Conservation (phyloP, 2,329 filamentous ascomycete genomes). For the Aspergillus candidus region DNA sequence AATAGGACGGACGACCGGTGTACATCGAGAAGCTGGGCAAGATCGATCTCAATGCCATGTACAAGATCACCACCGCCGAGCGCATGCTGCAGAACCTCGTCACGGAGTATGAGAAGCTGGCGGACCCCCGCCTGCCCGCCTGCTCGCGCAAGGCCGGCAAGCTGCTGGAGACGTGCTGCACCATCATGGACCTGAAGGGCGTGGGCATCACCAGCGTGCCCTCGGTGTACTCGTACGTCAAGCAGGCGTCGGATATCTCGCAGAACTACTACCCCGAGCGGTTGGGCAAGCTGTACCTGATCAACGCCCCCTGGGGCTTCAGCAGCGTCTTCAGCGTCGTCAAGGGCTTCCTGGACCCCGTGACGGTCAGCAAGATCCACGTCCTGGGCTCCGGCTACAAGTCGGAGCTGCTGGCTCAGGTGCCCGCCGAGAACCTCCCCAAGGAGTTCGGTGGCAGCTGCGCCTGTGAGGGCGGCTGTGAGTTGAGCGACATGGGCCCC, state of each 20-base stretch:
- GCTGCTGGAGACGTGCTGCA: conserved; percentile 95
- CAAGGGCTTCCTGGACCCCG: conserved; percentile 92
- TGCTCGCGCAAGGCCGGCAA: conserved; percentile 87
- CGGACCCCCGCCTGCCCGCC: conserved; percentile 86
- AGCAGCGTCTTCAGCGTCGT: conserved; percentile 75
- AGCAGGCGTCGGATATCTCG: conserved; percentile 77
- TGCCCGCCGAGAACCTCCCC: conserved; percentile 85
- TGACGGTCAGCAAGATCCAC: conserved; percentile 94
- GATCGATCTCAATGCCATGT: conserved; percentile 82
- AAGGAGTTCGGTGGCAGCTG: conserved; percentile 79
- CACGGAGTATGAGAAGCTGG: conserved; percentile 93
- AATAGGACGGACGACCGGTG: conserved; percentile 84
- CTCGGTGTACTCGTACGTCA: conserved; percentile 83
- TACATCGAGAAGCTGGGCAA: conserved; percentile 97
- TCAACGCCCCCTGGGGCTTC: conserved; percentile 98
- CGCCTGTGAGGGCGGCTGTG: conserved; percentile 74
- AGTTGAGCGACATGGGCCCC: conserved; percentile 80
- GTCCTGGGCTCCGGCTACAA: conserved; percentile 77
- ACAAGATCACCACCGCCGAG: conserved; percentile 85
- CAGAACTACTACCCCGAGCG: conserved; percentile 99
- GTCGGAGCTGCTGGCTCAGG: conserved; percentile 74
- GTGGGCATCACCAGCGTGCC: conserved; percentile 76
- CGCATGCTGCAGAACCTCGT: conserved; percentile 96
- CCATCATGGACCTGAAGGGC: conserved; percentile 95
- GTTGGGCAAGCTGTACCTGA: conserved; percentile 89